Percentiles rank a stretch among this genome's conserved stretches.
Evolutionary conservation across 2,329 filamentous ascomycete genomes (phyloP).

Genomic region (Hypomyces rosellus): DNA sequence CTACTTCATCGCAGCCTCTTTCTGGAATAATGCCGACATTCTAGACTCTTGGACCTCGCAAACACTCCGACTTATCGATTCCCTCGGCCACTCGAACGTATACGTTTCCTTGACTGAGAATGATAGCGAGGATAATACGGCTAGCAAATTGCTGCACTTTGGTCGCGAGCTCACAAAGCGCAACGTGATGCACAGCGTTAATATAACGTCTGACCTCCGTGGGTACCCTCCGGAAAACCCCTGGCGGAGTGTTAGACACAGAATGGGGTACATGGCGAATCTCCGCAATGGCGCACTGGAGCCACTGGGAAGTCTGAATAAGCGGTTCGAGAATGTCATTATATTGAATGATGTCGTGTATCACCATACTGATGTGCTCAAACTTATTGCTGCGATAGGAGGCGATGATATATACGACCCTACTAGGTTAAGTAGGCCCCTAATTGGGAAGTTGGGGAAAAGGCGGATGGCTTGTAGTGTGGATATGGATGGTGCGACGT

Average conservation of each 20-base stretch:
- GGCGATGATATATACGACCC: slow-evolving; percentile 7
- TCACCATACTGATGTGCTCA: slow-evolving; percentile 12
- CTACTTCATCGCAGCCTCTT: slow-evolving; percentile 12
- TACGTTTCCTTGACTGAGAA: slow-evolving; percentile 12
- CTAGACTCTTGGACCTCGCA: slow-evolving; percentile 9
- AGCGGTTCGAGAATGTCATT: slow-evolving; percentile 12
- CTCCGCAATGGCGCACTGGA: slow-evolving; percentile 13
- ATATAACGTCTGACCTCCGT: slow-evolving; percentile 10
- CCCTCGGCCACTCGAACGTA: slow-evolving; percentile 8
- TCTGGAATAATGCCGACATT: slow-evolving; percentile 10
- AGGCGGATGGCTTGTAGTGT: slow-evolving; percentile 12
- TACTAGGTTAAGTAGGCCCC: background rate
- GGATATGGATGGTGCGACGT: slow-evolving; percentile 12
- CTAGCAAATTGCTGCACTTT: slow-evolving; percentile 12
- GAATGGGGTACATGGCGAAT: slow-evolving; percentile 13
- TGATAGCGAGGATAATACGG: slow-evolving; percentile 11
- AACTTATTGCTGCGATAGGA: slow-evolving; percentile 10
- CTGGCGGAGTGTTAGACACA: slow-evolving; percentile 9
- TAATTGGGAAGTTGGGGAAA: background rate
- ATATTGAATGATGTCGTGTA: slow-evolving; percentile 11
- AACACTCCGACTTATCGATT: slow-evolving; percentile 11
- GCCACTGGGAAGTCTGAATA: slow-evolving; percentile 4
- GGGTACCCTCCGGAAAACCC: slow-evolving; percentile 9
- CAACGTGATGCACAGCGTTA: slow-evolving; percentile 9
- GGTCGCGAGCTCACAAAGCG: slow-evolving; percentile 9